Conservation (phyloP, 176 grass and related monocot species). For the Pontederia crassipes region DNA sequence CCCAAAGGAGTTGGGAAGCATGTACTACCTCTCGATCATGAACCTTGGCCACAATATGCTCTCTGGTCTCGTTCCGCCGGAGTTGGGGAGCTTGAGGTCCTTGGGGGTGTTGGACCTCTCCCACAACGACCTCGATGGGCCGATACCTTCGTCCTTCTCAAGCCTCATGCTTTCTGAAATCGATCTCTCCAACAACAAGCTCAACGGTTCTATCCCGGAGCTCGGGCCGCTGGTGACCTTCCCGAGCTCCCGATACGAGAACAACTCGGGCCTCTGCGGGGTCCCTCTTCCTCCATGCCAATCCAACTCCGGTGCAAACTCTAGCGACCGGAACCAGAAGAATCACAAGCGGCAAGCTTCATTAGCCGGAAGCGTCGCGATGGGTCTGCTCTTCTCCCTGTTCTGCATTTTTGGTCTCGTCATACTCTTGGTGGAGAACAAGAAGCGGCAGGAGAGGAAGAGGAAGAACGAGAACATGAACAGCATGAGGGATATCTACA, state of each 20-base stretch:
- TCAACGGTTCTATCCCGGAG: slow-evolving; percentile 80
- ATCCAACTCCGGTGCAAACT: neutral
- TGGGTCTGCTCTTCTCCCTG: slow-evolving; percentile 62
- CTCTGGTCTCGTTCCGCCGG: slow-evolving; percentile 47
- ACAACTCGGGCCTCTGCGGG: slow-evolving; percentile 76
- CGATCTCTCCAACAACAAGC: slow-evolving; percentile 70
- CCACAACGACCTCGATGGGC: slow-evolving; percentile 61
- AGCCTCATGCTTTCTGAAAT: slow-evolving; percentile 67
- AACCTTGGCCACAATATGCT: slow-evolving; percentile 82
- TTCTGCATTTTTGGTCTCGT: slow-evolving; percentile 75
- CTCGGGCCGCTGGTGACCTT: slow-evolving; percentile 83
- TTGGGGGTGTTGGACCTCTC: slow-evolving; percentile 82
- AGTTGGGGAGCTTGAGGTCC: slow-evolving; percentile 41
- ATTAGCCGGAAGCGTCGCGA: slow-evolving; percentile 54
- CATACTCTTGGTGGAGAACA: slow-evolving; percentile 56
- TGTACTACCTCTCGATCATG: slow-evolving; percentile 94
- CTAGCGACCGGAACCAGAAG: slow-evolving; percentile 6
- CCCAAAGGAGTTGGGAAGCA: slow-evolving; percentile 59
- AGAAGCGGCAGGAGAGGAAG: slow-evolving; percentile 40
- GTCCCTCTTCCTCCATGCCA: slow-evolving; percentile 34
- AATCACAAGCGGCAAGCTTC: slow-evolving; percentile 46
- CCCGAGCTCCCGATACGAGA: slow-evolving; percentile 47
- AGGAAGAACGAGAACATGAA: slow-evolving; percentile 42
- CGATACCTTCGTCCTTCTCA: slow-evolving; percentile 70
- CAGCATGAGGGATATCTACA: slow-evolving; percentile 52